A percentile compares a stretch with the other conserved stretches of the same genome.
phyloP scores from a whole-genome alignment of 2,329 filamentous ascomycete species.

The Cercospora zeae-maydis region DNA sequence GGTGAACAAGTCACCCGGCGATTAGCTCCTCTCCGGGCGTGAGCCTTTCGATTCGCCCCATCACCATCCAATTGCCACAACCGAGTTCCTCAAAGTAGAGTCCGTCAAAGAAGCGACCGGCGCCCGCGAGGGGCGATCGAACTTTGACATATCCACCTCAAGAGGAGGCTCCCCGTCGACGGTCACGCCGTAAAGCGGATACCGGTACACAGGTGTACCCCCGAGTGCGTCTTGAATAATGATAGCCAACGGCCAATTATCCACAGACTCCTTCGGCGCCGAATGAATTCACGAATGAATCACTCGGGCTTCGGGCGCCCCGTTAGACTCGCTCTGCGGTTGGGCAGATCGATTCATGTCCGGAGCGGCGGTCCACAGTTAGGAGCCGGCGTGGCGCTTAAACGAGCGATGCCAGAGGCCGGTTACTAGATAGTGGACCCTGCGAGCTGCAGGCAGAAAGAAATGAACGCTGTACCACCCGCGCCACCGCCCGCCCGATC shows the following conservation, averaged over 20 bases:
- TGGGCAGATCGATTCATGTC: not conserved
- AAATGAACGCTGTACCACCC: not conserved
- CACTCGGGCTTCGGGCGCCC: conserved; percentile 5
- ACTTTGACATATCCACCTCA: conserved; percentile 2
- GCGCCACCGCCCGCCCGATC: not conserved
- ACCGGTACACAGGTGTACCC: conserved; percentile 2
- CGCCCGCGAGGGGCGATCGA: not conserved
- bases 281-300: conserved; percentile 1
- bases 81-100: conserved; percentile 1
- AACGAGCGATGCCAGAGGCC: not conserved
- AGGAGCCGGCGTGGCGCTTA: too few relatives aligned
- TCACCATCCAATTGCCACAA: conserved; percentile 2
- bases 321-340: not conserved
- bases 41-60: not conserved
- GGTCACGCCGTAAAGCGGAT: conserved; percentile 1
- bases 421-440: not conserved
- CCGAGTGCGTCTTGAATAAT: conserved; percentile 2
- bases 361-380: too few relatives aligned
- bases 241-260: conserved; percentile 2
- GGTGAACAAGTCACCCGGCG: too few relatives aligned
- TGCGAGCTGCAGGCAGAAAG: conserved; percentile 1
- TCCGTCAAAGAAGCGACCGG: conserved; percentile 1
- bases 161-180: not conserved
- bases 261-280: conserved; percentile 5
- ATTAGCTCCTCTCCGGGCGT: too few relatives aligned